Conservation (phyloP, 2,329 filamentous ascomycete species). For the Tympanopsis confertula region DNA sequence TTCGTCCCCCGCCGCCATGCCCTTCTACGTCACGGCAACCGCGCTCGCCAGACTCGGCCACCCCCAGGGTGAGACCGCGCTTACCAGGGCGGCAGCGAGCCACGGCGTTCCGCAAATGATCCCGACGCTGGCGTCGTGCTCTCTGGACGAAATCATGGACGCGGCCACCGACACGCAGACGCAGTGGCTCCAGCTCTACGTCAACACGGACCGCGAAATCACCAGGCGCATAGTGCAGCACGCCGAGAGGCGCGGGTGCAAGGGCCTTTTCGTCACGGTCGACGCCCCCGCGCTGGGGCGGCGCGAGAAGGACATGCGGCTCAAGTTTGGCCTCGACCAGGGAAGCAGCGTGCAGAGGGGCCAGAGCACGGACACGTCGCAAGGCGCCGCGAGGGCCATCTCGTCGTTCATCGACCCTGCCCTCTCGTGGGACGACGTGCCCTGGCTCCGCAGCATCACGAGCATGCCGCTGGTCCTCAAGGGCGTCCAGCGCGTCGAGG, state of each 20-base stretch:
- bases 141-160: constrained; percentile 93
- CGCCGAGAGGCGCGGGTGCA: constrained; percentile 83
- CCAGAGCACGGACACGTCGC: constrained; percentile 67
- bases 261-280: constrained; percentile 94
- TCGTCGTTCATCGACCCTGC: constrained; percentile 91
- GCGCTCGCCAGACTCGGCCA: constrained; percentile 90
- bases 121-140: constrained; percentile 88
- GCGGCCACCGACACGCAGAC: constrained; percentile 68
- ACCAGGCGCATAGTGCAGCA: constrained; percentile 84
- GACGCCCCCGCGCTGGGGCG: constrained; percentile 92
- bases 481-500: constrained; percentile 90
- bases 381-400: constrained; percentile 89
- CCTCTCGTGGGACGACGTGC: constrained; percentile 86
- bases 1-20: constrained; percentile 69
- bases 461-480: constrained; percentile 93
- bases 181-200: constrained; percentile 94
- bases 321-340: constrained; percentile 74
- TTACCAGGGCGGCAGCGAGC: constrained; percentile 72
- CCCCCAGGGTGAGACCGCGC: constrained; percentile 81
- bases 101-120: constrained; percentile 98
- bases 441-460: constrained; percentile 85
- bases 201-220: constrained; percentile 89
- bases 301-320: constrained; percentile 94
- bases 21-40: constrained; percentile 94
- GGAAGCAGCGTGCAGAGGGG: constrained; percentile 66